Evolutionary conservation across 2,329 filamentous ascomycete genomes (phyloP), one percentile per base, ranked within the genome.

Genomic region (Triangularia setosa): DNA sequence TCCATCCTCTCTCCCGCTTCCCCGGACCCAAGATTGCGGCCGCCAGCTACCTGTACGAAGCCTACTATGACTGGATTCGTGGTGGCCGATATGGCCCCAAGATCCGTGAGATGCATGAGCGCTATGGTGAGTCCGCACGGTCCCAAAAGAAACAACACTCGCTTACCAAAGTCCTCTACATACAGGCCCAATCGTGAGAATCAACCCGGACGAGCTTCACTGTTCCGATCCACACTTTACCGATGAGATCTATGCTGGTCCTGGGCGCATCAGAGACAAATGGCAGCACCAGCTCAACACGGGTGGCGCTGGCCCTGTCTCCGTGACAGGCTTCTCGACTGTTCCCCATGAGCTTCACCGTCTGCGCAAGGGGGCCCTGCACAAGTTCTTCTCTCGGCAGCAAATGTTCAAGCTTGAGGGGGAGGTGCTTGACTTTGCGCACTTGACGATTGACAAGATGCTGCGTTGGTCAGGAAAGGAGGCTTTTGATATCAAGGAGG

Each of bases 131-230:
- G 63, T n/a, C 55, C 1, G 33, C 16, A 53, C 6, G n/a, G n/a
- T 52, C 14, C 24, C 14, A 24, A 14, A 53, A 60, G 33, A 60
- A 60, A 44, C n/a, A 55, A 55, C 58, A 25, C 12, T 48, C 40
- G 24, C 40, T 53, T 48, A 60, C 58, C 14, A 30, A 21, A 16
- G 40, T 7, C 2, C 52, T 23, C 21, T 2, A 23, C 24, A 60
- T 5, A 16, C 24, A 64, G 65, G 67, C 30, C 77, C 77, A 1
- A 75, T 79, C 30, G 73, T 79, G 6, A 71, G 77, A 6, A 79
- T 79, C 48, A 79, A 71, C 52, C 77, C 77, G 0, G 66, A 76
- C n/a, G 77, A 79, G 63, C 72, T 78, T 1, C 77, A 79, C 64
- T 78, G 77, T 68, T 71, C 69, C 8, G 75, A 78, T 58, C 71